Base-by-base conservation (phyloP, 2,329 filamentous ascomycete species). In the Teratosphaeria pseudoeucalypti region DNA sequence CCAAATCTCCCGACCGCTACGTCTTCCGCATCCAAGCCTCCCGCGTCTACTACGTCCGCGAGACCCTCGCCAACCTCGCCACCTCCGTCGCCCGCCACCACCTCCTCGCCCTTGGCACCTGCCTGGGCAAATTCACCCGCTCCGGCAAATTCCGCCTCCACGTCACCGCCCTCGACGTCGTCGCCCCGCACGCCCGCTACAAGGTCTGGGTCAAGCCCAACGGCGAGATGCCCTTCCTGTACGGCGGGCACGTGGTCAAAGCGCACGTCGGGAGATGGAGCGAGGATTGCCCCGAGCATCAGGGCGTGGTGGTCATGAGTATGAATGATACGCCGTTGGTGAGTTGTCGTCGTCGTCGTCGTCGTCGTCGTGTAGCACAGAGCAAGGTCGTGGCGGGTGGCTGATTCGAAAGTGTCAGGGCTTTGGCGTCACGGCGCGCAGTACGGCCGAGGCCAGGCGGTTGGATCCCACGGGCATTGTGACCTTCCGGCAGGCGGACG, bases 141-240 rank as follows among this genome's bases (percentile, higher is more conserved):
- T 89, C 91, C 4, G 90, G 91, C 64, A 96, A 97, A 75, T 97
- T 99, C 79, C 81, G 92, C 57, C 81, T 99, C 58, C 92, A 96
- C 78, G 89, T 97, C 71, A 97, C 92, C 1, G 89, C 83, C n/a
- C 81, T 99, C 60, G 88, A 91, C 64, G 84, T 96, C 64, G 87
- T 99, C 65, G 89, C 92, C 60, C 87, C 90, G 65, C 90, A 96
- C 74, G 92, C 92, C 53, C 82, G 94, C 61, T 95, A 96, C 78
- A 97, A 97, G 84, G 86, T 97, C 67, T 97, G 92, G 91, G 87
- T 99, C 66, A 95, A 95, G 77, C 83, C 86, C 61, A 97, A 97
- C 76, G 94, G 94, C 66, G 92, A 95, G 71, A 96, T 96, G 91
- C 92, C 94, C 1, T 97, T 95, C 74, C 78, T 99, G 54, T 99